Evolutionary conservation across 257 asterid genomes (phyloP).

Genomic region (Solanum medicagineum): DNA sequence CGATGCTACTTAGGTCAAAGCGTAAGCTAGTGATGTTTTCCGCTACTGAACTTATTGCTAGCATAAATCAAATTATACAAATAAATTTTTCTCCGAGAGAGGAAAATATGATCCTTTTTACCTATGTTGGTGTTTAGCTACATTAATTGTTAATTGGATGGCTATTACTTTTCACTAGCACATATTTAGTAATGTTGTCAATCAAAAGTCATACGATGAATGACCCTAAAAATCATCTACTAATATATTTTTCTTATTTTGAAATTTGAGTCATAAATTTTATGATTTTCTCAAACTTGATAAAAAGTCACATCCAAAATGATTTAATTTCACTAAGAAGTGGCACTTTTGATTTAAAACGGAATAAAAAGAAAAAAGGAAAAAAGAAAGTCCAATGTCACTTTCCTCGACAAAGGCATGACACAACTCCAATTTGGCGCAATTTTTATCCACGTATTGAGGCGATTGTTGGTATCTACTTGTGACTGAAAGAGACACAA

Average conservation of each 20-base stretch:
- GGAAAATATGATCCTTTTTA: neutral
- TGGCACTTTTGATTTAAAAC: neutral
- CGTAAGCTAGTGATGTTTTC: no score
- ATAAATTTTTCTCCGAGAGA: neutral
- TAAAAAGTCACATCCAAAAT: neutral
- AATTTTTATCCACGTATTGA: conserved; percentile 3
- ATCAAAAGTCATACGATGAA: neutral
- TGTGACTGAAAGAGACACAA: neutral
- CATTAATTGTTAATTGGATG: neutral
- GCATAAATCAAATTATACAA: neutral
- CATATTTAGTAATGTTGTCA: neutral
- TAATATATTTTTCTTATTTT: neutral
- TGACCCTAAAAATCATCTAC: neutral
- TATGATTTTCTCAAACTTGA: neutral
- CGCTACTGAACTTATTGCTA: neutral
- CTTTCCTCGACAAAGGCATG: conserved; percentile 12
- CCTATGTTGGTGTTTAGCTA: neutral
- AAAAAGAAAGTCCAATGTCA: conserved; percentile 4
- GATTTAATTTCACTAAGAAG: neutral
- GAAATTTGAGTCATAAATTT: neutral
- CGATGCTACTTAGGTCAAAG: no score
- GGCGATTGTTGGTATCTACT: neutral
- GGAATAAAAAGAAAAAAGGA: neutral
- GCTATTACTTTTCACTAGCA: neutral
- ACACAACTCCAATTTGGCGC: conserved; percentile 7